phyloP scores from a whole-genome alignment of 495 filamentous ascomycete genomes.

The Cryomyces minteri region DNA sequence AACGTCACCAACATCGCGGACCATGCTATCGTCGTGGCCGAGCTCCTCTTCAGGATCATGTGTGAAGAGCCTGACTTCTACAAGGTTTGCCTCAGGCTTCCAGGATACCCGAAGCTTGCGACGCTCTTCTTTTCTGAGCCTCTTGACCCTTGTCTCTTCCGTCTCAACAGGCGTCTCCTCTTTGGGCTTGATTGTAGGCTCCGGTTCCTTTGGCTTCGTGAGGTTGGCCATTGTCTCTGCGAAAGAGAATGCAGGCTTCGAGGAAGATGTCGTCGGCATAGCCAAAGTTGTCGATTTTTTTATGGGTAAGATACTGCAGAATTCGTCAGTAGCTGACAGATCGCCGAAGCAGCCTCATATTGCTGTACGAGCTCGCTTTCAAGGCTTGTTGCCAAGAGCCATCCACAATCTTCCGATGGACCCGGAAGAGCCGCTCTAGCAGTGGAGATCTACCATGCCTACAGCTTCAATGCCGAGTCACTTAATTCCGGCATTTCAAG shows the following conservation, averaged over 20 bases:
- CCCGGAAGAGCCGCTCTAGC: no score
- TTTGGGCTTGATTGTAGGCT: conserved; percentile 28
- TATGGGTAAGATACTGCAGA: neutral
- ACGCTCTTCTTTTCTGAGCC: conserved; percentile 62
- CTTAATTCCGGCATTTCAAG: no score
- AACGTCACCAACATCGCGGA: conserved; percentile 51
- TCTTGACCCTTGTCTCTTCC: conserved; percentile 49
- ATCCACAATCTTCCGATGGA: no score
- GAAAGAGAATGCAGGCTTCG: conserved; percentile 25
- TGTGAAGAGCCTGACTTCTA: conserved; percentile 52
- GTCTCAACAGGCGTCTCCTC: conserved; percentile 49
- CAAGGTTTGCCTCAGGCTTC: conserved; percentile 55
- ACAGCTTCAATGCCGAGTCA: no score
- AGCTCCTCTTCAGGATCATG: conserved; percentile 69
- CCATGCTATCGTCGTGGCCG: conserved; percentile 44
- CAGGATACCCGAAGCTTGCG: conserved; percentile 51
- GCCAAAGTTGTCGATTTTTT: conserved; percentile 26
- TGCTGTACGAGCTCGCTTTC: no score
- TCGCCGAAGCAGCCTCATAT: no score
- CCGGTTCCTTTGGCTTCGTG: conserved; percentile 40
- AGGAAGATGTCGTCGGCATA: conserved; percentile 9
- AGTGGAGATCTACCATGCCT: no score
- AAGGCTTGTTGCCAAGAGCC: no score
- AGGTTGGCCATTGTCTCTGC: conserved; percentile 42
- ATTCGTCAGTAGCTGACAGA: no score